Conservation (phyloP, 805 yeast species). For the Metschnikowia koreensis region DNA sequence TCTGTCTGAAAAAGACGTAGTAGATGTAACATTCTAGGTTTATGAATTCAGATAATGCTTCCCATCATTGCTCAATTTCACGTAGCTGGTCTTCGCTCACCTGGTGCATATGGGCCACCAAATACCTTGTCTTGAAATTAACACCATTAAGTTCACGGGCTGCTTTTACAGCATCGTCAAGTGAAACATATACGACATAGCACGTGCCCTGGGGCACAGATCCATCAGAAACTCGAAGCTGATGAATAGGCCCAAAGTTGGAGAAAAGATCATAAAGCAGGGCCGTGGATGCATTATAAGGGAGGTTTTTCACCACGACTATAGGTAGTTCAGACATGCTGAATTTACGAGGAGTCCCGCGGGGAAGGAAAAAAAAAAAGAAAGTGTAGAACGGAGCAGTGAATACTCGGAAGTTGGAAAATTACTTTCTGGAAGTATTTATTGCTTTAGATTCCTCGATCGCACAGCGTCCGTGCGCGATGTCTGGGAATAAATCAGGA, state of each 20-base stretch:
- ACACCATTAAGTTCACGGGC: slow-evolving; percentile 57
- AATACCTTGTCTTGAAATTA: slow-evolving; percentile 56
- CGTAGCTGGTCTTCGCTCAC: slow-evolving; percentile 32
- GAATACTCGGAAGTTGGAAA: too few relatives aligned
- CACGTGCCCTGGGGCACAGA: slow-evolving; percentile 44
- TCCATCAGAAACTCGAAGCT: slow-evolving; percentile 43
- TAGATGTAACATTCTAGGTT: too few relatives aligned
- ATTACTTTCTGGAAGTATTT: too few relatives aligned
- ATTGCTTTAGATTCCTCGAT: too few relatives aligned
- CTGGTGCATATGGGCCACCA: slow-evolving; percentile 49
- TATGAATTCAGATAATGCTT: too few relatives aligned
- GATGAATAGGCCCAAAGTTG: slow-evolving; percentile 54
- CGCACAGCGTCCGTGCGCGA: too few relatives aligned
- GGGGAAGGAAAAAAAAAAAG: not conserved
- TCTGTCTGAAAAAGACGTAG: too few relatives aligned
- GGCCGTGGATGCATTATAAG: slow-evolving; percentile 46
- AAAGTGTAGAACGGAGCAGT: too few relatives aligned
- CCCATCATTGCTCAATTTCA: not conserved
- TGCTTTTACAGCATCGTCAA: slow-evolving; percentile 49
- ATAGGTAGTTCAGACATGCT: slow-evolving; percentile 35
- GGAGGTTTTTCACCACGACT: slow-evolving; percentile 57
- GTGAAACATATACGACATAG: slow-evolving; percentile 50
- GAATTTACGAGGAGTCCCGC: not conserved
- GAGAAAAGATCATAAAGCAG: slow-evolving; percentile 54
- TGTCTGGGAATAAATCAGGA: too few relatives aligned